Evolutionary conservation across 225 moss, liverwort and hornwort genomes (phyloP).

Genomic region (Pseudisothecium myosuroides): DNA sequence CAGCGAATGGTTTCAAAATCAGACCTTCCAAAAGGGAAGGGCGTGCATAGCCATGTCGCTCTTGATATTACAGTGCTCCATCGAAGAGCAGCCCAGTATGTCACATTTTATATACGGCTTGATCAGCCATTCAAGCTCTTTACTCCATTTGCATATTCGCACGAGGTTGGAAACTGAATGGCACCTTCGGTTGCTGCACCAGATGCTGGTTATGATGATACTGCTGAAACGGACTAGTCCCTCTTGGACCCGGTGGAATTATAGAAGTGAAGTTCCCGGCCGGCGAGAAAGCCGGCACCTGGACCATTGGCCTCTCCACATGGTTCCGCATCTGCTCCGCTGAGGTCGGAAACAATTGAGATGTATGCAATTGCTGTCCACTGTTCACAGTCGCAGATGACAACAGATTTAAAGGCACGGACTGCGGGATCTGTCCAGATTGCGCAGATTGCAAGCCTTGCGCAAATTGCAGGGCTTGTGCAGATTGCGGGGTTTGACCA

Average conservation of each 20-base stretch:
- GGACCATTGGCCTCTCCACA: not conserved
- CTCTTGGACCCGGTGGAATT: not conserved
- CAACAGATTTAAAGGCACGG: not conserved
- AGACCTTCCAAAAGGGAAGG: not conserved
- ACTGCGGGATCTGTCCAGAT: not conserved
- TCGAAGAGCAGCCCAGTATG: too few relatives aligned
- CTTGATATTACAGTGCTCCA: too few relatives aligned
- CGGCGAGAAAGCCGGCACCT: not conserved
- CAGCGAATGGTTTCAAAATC: not conserved
- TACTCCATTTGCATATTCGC: not conserved
- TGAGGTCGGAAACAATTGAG: conserved; percentile 17
- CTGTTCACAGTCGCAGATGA: not conserved
- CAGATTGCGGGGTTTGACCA: not conserved
- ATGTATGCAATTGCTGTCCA: conserved; percentile 4
- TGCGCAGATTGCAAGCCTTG: not conserved
- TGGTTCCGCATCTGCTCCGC: conserved; percentile 1
- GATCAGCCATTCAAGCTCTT: too few relatives aligned
- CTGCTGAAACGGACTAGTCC: not conserved
- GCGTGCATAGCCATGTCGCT: not conserved
- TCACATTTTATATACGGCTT: not conserved
- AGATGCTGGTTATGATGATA: not conserved
- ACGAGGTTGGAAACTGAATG: conserved; percentile 11
- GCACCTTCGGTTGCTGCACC: not conserved
- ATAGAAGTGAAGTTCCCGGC: not conserved
- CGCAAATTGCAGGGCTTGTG: not conserved